A percentile compares a stretch with the other conserved stretches of the same genome.
These are phyloP conservation scores for Globisporangium cederbergense DNA, from an alignment of 352 stramenopile genomes.

Conservation along the genomic window DNA sequence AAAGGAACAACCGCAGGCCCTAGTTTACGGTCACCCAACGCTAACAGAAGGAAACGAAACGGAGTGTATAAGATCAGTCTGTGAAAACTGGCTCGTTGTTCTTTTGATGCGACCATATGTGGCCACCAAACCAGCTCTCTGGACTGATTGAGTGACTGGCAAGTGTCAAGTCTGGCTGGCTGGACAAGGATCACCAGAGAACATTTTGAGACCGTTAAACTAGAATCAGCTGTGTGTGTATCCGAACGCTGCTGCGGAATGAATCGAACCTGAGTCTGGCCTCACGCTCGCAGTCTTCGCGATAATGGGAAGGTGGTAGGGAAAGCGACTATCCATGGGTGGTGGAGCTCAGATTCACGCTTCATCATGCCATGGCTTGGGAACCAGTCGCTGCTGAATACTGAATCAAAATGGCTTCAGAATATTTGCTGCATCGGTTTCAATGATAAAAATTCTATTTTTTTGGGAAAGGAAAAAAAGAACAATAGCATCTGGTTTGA, in stretches of 20 bases:
- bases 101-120: no score
- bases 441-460: constrained; percentile 1
- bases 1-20: neutral
- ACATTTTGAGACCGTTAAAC: no score
- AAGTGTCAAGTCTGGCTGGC: neutral
- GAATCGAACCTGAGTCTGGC: neutral
- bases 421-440: neutral
- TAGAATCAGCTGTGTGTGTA: no score
- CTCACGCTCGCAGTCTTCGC: neutral
- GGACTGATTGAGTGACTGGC: neutral
- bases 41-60: neutral
- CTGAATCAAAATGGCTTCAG: constrained; percentile 3
- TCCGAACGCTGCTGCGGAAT: neutral
- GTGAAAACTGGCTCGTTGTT: neutral
- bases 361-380: neutral
- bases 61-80: neutral
- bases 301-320: neutral
- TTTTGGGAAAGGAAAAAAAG: constrained; percentile 1
- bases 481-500: neutral
- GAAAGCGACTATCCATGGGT: neutral
- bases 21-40: neutral
- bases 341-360: neutral
- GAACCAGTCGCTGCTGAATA: neutral
- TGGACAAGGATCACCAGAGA: neutral
- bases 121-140: neutral